phyloP scores from a whole-genome alignment of 495 filamentous ascomycete genomes.

The Cladorrhinum samala region DNA sequence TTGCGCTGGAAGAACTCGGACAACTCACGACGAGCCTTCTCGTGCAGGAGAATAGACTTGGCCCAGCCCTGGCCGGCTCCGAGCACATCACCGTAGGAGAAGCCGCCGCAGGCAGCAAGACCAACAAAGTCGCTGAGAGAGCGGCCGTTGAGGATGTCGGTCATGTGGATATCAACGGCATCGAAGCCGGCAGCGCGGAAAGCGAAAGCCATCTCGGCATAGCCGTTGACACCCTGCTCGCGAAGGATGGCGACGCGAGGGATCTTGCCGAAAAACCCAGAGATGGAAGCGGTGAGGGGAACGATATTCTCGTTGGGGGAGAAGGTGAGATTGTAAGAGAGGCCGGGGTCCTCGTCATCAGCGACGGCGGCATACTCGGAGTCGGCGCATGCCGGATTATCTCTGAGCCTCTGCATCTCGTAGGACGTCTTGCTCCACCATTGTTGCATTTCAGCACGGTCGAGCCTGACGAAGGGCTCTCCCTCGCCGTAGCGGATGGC shows the following conservation, averaged over 20 bases:
- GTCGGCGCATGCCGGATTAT: conserved; percentile 84
- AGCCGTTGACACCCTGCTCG: conserved; percentile 92
- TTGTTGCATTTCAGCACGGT: conserved; percentile 72
- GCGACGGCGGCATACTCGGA: conserved; percentile 71
- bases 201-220: conserved; percentile 94
- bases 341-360: conserved; percentile 73
- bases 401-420: conserved; percentile 83
- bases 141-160: conserved; percentile 73
- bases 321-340: conserved; percentile 79
- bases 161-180: conserved; percentile 94
- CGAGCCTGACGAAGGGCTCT: conserved; percentile 56
- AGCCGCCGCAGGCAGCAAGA: conserved; percentile 90
- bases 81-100: conserved; percentile 94
- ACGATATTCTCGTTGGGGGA: conserved; percentile 70
- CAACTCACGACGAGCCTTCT: conserved; percentile 70
- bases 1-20: conserved; percentile 77
- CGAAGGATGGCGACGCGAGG: conserved; percentile 90
- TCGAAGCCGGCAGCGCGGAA: conserved; percentile 90
- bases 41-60: conserved; percentile 83
- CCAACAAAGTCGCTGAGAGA: conserved; percentile 78
- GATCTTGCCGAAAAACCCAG: conserved; percentile 60
- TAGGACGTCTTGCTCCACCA: conserved; percentile 84
- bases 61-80: conserved; percentile 96
- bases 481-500: conserved; percentile 62
- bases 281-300: conserved; percentile 63